phyloP scores from a whole-genome alignment of 139 green algal species.

The Spirogloea muscicola region DNA sequence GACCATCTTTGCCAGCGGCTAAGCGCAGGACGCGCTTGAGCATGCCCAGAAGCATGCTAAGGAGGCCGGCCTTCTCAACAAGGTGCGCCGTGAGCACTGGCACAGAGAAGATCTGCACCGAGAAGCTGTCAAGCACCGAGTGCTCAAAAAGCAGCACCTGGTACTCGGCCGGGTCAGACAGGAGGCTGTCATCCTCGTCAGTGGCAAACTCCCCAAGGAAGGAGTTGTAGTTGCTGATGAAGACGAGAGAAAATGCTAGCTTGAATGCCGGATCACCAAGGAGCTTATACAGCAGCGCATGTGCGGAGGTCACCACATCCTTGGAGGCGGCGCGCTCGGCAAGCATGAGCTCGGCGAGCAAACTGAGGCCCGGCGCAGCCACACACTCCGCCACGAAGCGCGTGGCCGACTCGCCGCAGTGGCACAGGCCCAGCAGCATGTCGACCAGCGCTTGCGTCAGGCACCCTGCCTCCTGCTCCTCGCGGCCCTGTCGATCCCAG shows the following conservation, averaged over 20 bases:
- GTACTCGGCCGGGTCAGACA: neutral
- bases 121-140: constrained; percentile 35
- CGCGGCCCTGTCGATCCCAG: no score
- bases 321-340: neutral
- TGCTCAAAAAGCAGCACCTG: neutral
- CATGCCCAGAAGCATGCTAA: constrained; percentile 41
- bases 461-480: neutral
- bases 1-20: neutral
- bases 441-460: neutral
- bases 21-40: constrained; percentile 6
- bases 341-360: constrained; percentile 20
- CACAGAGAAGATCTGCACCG: constrained; percentile 49
- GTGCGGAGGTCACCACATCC: neutral
- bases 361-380: neutral
- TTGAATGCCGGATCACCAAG: constrained; percentile 47
- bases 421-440: constrained; percentile 18
- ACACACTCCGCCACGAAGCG: constrained; percentile 11
- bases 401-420: constrained; percentile 11
- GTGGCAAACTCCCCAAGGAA: constrained; percentile 3
- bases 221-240: constrained; percentile 21
- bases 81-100: constrained; percentile 23
- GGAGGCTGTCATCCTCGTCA: neutral
- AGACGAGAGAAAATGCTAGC: constrained; percentile 22
- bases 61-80: constrained; percentile 16
- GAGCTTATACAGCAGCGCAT: constrained; percentile 46